A percentile compares a stretch with the other conserved stretches of the same genome.
Conservation (phyloP, 805 yeast species). For the Starmerella floricola region DNA sequence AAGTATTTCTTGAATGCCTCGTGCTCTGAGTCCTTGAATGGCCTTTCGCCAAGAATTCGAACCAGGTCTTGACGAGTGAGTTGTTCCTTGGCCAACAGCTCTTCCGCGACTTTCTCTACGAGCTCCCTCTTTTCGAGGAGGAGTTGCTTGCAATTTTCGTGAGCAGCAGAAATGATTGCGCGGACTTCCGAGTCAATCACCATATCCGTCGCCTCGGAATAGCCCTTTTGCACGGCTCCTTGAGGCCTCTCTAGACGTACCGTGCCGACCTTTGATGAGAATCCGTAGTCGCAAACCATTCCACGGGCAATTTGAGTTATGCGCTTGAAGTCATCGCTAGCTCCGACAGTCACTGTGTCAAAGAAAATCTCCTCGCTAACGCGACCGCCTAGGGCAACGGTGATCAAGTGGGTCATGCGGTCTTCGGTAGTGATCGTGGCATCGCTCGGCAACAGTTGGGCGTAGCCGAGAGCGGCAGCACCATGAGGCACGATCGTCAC, state of each 20-base stretch:
- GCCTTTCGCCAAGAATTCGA: constrained; percentile 61
- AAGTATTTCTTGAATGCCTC: constrained; percentile 86
- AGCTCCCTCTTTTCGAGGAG: constrained; percentile 47
- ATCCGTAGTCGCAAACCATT: constrained; percentile 81
- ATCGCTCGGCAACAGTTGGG: constrained; percentile 87
- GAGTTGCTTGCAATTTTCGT: constrained; percentile 45
- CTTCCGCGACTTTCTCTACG: constrained; percentile 63
- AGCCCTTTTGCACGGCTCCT: constrained; percentile 49
- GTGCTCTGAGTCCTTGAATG: constrained; percentile 56
- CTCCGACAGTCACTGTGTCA: constrained; percentile 80
- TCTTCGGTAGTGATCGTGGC: constrained; percentile 64
- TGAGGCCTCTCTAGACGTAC: constrained; percentile 38
- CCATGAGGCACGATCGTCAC: constrained; percentile 95
- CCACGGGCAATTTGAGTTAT: constrained; percentile 78
- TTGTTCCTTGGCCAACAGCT: constrained; percentile 60
- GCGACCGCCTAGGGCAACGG: constrained; percentile 90
- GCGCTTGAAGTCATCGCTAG: constrained; percentile 83
- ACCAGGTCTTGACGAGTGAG: constrained; percentile 73
- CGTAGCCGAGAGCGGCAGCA: constrained; percentile 90
- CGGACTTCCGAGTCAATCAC: constrained; percentile 59
- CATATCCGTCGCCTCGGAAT: constrained; percentile 59
- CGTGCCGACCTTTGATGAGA: constrained; percentile 72
- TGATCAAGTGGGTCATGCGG: constrained; percentile 72
- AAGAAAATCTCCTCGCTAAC: constrained; percentile 86
- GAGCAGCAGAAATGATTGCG: constrained; percentile 53